These are phyloP conservation scores for Nemophila menziesii DNA, from an alignment of 257 asterid genomes.

Conservation along the genomic window DNA sequence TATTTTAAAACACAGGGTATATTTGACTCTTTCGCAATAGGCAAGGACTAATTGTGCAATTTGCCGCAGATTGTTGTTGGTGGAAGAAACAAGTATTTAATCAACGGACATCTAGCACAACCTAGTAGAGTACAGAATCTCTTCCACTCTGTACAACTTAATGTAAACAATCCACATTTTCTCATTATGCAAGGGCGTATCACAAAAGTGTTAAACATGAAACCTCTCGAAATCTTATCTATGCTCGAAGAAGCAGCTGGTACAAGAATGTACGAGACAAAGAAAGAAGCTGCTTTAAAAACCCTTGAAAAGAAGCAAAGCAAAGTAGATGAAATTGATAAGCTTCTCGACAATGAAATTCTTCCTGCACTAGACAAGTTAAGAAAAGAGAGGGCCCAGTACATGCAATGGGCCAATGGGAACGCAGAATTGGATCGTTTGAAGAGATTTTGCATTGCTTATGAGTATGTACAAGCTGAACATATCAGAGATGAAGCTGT, in stretches of 20 bases:
- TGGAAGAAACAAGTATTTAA: slow-evolving; percentile 94
- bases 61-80: slow-evolving; percentile 92
- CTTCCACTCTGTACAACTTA: slow-evolving; percentile 96
- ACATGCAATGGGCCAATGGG: slow-evolving; percentile 97
- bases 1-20: background rate
- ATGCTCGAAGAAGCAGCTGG: slow-evolving; percentile 99
- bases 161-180: slow-evolving; percentile 96
- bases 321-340: slow-evolving; percentile 92
- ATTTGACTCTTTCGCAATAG: too few relatives aligned
- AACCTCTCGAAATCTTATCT: slow-evolving; percentile 93
- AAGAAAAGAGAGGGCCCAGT: slow-evolving; percentile 91
- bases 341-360: slow-evolving; percentile 94
- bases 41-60: slow-evolving; percentile 1
- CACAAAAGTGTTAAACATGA: slow-evolving; percentile 94
- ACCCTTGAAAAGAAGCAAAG: slow-evolving; percentile 97
- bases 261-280: slow-evolving; percentile 96
- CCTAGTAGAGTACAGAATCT: slow-evolving; percentile 98
- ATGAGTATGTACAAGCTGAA: slow-evolving; percentile 83
- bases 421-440: slow-evolving; percentile 89
- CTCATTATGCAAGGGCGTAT: slow-evolving; percentile 99
- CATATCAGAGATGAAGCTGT: slow-evolving; percentile 57
- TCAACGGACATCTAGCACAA: slow-evolving; percentile 97
- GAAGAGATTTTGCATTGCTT: slow-evolving; percentile 84
- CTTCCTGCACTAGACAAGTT: slow-evolving; percentile 89
- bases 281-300: slow-evolving; percentile 95